Percentiles rank a stretch among this genome's conserved stretches.
These are phyloP conservation scores for Penstemon davidsonii DNA, from an alignment of 257 asterid species.

Conservation along the genomic window DNA sequence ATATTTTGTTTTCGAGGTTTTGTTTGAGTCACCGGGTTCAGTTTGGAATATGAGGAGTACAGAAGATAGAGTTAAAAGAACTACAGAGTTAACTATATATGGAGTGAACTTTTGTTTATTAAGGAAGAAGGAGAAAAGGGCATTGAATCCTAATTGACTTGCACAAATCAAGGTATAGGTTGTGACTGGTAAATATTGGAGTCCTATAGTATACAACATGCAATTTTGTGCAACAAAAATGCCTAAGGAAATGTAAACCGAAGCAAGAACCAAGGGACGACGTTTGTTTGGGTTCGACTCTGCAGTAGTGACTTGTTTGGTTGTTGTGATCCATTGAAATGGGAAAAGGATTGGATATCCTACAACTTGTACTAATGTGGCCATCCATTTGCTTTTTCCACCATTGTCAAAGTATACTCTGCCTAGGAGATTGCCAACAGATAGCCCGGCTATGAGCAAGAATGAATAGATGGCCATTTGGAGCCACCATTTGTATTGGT, in stretches of 20 bases:
- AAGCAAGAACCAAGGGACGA: constrained; percentile 26
- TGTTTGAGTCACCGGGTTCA: constrained; percentile 37
- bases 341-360: constrained; percentile 77
- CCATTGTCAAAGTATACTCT: constrained; percentile 69
- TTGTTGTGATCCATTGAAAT: constrained; percentile 37
- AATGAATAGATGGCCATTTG: constrained; percentile 41
- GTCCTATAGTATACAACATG: constrained; percentile 53
- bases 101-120: constrained; percentile 69
- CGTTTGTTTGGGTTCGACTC: not conserved
- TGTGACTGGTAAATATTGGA: constrained; percentile 56
- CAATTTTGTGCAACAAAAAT: constrained; percentile 40
- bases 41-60: constrained; percentile 52
- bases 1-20: constrained; percentile 30
- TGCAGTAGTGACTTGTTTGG: not conserved
- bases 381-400: constrained; percentile 71
- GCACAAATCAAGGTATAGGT: constrained; percentile 59
- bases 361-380: constrained; percentile 51
- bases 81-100: constrained; percentile 55
- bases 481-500: constrained; percentile 59
- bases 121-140: constrained; percentile 62
- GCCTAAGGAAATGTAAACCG: constrained; percentile 43
- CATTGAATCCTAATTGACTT: constrained; percentile 64
- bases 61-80: constrained; percentile 58
- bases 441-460: constrained; percentile 53
- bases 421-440: constrained; percentile 56